Percentiles rank a stretch among this genome's conserved stretches.
Evolutionary conservation across 139 green algal species (phyloP).

Genomic region (Desmodesmus armatus): DNA sequence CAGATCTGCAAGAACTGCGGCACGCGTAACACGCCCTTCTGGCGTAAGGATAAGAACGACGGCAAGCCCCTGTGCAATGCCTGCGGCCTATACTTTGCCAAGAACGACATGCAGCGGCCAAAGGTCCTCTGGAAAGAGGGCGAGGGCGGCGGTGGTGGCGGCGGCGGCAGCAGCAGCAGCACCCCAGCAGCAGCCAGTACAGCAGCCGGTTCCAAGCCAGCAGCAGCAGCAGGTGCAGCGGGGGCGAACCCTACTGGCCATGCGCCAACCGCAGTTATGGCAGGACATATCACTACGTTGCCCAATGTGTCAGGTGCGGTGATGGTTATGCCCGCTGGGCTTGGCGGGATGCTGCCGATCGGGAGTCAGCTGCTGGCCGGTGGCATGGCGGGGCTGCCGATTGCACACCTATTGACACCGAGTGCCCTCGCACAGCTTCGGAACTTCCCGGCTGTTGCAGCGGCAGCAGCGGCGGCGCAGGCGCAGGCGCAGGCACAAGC

Average conservation of each 20-base stretch:
- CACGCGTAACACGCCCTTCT: conserved; percentile 92
- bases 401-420: not conserved
- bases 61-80: conserved; percentile 94
- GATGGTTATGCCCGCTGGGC: conserved; percentile 36
- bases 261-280: conserved; percentile 10
- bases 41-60: conserved; percentile 93
- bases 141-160: conserved; percentile 36
- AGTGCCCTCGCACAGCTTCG: not conserved
- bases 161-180: conserved; percentile 3
- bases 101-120: conserved; percentile 92
- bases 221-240: not conserved
- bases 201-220: no score
- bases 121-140: conserved; percentile 88
- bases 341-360: conserved; percentile 25
- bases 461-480: conserved; percentile 4
- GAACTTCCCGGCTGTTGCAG: not conserved
- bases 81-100: conserved; percentile 95
- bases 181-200: no score
- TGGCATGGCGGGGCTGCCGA: conserved; percentile 5
- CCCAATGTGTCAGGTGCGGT: conserved; percentile 32
- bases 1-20: conserved; percentile 95
- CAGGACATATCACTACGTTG: not conserved
- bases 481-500: no score
- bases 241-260: not conserved
- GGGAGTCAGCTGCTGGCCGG: conserved; percentile 15